Evolutionary conservation across 106 monocot species (phyloP), one percentile per base, ranked within the genome.

Genomic region (Dendrobium huoshanense): DNA sequence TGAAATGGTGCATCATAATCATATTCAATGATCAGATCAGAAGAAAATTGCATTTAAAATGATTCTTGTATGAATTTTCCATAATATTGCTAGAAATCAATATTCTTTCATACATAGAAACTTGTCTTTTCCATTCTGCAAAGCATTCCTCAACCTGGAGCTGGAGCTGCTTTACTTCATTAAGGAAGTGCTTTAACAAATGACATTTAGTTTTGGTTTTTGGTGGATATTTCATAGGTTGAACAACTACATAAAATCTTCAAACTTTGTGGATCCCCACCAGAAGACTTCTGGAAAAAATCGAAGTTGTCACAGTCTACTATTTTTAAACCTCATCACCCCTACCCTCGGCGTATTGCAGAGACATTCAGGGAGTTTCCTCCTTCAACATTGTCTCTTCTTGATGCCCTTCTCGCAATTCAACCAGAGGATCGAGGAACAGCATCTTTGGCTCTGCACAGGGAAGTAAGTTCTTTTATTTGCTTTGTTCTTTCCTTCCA

Each of bases 161-260:
- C 8, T 6, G 25, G 29, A 72, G 25, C 72, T 20, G 10, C 24
- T 72, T 10, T 72, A 45, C 56, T 56, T 56, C 56, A 0, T 56
- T 56, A 56, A 56, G 13, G 56, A 56, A 56, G 41, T 74, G 5
- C 5, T 74, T 48, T 9, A 15, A 58, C 37, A 78, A 41, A 54
- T 42, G 20, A 8, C 19, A 37, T 75, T 41, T 20, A 33, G 31
- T 19, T 58, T 55, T 55, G 7, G 10, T 64, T 59, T 9, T 59
- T 43, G 55, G 43, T 74, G 49, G 56, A 29, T 54, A 19, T 70
- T 22, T 43, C 49, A 56, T 83, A 91, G 86, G 91, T 91, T 41
- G 91, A 91, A 68, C 91, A 91, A 86, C 77, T 91, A 64, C 91
- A 91, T 77, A 91, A 91, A 75, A 91, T 91, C 45, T 91, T 91